Percentiles rank a stretch among this genome's conserved stretches.
These are phyloP conservation scores for Tinospora cordifolia DNA, from an alignment of 164 flowering plant genomes.

Conservation along the genomic window DNA sequence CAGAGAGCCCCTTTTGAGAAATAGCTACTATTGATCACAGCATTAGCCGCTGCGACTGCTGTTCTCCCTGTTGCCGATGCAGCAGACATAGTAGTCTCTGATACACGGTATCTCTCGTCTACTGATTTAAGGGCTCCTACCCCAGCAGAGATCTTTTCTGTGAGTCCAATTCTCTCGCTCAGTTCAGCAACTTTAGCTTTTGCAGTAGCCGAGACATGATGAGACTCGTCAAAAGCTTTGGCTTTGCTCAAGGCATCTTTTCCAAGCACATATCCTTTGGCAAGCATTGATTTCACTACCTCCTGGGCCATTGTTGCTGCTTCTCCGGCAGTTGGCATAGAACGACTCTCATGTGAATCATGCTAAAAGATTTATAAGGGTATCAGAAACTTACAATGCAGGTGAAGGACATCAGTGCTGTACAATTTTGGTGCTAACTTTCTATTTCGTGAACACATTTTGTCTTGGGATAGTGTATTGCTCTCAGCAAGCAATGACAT, in stretches of 20 bases:
- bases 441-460: neutral
- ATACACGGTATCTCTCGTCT: slow-evolving; percentile 55
- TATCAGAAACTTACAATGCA: neutral
- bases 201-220: slow-evolving; percentile 63
- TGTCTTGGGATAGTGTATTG: neutral
- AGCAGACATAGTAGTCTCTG: slow-evolving; percentile 50
- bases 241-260: slow-evolving; percentile 75
- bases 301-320: slow-evolving; percentile 77
- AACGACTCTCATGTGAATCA: slow-evolving; percentile 24
- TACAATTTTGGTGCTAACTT: neutral
- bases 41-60: slow-evolving; percentile 58
- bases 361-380: slow-evolving; percentile 14
- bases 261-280: slow-evolving; percentile 74
- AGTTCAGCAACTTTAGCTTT: slow-evolving; percentile 67
- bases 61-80: slow-evolving; percentile 54
- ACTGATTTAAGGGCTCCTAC: slow-evolving; percentile 55
- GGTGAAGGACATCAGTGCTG: neutral
- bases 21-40: slow-evolving; percentile 73
- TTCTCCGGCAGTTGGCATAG: slow-evolving; percentile 54
- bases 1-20: slow-evolving; percentile 77
- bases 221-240: slow-evolving; percentile 76
- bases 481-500: neutral
- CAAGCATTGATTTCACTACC: slow-evolving; percentile 68
- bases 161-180: slow-evolving; percentile 58
- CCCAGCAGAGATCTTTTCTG: slow-evolving; percentile 55